Base-by-base conservation (phyloP, 2,329 filamentous ascomycete species). In the Verticillium klebahnii region DNA sequence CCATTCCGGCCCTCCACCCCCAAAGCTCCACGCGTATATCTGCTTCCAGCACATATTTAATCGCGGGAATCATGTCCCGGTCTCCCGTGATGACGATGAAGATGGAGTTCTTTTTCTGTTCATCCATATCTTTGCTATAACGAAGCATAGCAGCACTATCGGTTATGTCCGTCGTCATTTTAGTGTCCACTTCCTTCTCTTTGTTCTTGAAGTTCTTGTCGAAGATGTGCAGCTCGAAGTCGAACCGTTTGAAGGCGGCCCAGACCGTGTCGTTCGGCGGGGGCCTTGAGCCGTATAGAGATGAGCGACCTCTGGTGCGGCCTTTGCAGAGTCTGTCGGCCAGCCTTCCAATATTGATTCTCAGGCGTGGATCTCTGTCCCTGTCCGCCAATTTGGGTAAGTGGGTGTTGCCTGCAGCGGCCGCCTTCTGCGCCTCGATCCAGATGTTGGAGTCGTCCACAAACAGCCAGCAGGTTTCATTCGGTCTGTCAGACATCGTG, bases 151-250 rank as follows among this genome's bases (percentile, higher is more conserved):
- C 60, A 23, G 69, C 67, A 3, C 63, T 3, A 4, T 6, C 15
- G 50, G 50, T 59, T 25, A 71, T 56, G 37, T 69, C 67, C 2
- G 63, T 56, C 9, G 61, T 62, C 69, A 71, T 69, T 55, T 65
- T 65, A 39, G 57, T 69, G 52, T 71, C 68, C 9, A 71, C 69
- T 56, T 71, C 61, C 58, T 71, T 71, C 57, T 71, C 69, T 36
- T 68, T 69, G 40, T 62, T 61, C 29, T 60, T 14, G 14, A 32
- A n/a, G 59, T 56, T 57, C 34, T 66, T 67, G 32, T 67, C 60
- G 58, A 62, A 67, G 57, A 69, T 67, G 52, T 67, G 64, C 57
- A 61, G 52, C 45, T 64, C 12, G 56, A 69, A 69, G 12, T 58
- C 40, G 57, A 59, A 57, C 58, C 56, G 63, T 52, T 65, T n/a